phyloP scores from a whole-genome alignment of 192 early-diverging fungal genomes.

The Phycomyces blakesleeanus region DNA sequence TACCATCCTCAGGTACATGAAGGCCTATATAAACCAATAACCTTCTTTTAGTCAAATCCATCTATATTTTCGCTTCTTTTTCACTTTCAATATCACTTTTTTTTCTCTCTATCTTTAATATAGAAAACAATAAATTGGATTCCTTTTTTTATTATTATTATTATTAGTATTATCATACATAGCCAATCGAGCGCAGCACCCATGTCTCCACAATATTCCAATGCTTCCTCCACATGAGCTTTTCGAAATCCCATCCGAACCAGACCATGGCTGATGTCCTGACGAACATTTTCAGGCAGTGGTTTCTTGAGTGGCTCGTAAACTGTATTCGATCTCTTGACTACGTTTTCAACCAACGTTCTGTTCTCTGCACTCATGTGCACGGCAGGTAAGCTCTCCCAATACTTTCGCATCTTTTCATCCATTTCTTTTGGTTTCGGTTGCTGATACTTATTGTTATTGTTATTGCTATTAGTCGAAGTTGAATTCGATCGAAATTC shows the following conservation, averaged over 20 bases:
- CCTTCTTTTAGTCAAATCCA: background rate
- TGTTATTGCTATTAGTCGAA: background rate
- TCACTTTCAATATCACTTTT: background rate
- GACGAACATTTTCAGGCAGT: conserved; percentile 17
- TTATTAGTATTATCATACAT: conserved; percentile 39
- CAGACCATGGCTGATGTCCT: conserved; percentile 27
- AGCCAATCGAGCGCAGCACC: conserved; percentile 77
- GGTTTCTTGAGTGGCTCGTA: conserved; percentile 14
- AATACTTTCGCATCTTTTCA: conserved; percentile 45
- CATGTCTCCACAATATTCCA: conserved; percentile 49
- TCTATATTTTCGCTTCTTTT: too few species aligned
- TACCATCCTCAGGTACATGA: conserved; percentile 87
- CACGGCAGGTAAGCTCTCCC: conserved; percentile 63
- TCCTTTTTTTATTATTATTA: background rate
- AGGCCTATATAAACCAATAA: conserved; percentile 37
- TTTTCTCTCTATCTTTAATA: background rate
- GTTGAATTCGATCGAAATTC: conserved; percentile 31
- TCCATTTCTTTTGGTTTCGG: conserved; percentile 14
- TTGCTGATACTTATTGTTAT: background rate
- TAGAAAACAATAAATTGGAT: too few species aligned
- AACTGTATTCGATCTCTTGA: conserved; percentile 39
- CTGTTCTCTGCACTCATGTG: conserved; percentile 63
- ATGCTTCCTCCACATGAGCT: conserved; percentile 72
- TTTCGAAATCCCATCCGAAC: conserved; percentile 65
- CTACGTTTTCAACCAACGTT: conserved; percentile 57